phyloP scores from a whole-genome alignment of 2,329 filamentous ascomycete genomes.

The Aspergillus ochraceoroseus region DNA sequence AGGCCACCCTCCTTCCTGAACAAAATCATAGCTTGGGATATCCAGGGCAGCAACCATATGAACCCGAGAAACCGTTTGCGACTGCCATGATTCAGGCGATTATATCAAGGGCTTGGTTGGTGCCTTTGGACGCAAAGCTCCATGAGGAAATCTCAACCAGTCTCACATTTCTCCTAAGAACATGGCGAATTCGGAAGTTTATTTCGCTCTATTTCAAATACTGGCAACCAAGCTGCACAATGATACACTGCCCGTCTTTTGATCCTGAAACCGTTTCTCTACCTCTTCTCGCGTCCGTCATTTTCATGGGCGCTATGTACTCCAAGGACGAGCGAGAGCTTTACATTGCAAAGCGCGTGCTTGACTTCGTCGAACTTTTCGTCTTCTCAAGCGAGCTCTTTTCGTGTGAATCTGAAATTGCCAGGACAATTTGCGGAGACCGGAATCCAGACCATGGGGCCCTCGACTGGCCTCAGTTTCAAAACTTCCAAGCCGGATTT shows the following conservation, averaged over 20 bases:
- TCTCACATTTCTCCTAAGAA: conserved; percentile 40
- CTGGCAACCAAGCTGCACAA: conserved; percentile 45
- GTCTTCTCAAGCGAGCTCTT: conserved; percentile 43
- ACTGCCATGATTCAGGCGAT: conserved; percentile 41
- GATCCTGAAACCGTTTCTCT: conserved; percentile 36
- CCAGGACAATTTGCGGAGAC: conserved; percentile 29
- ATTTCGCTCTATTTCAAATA: conserved; percentile 43
- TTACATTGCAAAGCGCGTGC: conserved; percentile 36
- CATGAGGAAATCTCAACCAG: conserved; percentile 40
- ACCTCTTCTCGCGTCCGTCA: conserved; percentile 39
- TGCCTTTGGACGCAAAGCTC: conserved; percentile 36
- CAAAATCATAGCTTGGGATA: conserved; percentile 23
- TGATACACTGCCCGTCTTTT: conserved; percentile 44
- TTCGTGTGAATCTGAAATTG: conserved; percentile 40
- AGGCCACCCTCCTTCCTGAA: conserved; percentile 16
- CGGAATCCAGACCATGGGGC: conserved; percentile 21
- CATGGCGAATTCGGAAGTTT: conserved; percentile 41
- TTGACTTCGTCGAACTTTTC: conserved; percentile 45
- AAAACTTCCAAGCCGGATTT: conserved; percentile 43
- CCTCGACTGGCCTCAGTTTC: conserved; percentile 36
- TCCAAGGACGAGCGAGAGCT: conserved; percentile 39
- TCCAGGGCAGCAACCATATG: conserved; percentile 25
- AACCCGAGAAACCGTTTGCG: conserved; percentile 38
- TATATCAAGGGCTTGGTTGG: conserved; percentile 35
- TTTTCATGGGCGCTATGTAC: conserved; percentile 46